Conservation (phyloP, 1,139 yeast genomes). For the Suhomyces anneliseae region DNA sequence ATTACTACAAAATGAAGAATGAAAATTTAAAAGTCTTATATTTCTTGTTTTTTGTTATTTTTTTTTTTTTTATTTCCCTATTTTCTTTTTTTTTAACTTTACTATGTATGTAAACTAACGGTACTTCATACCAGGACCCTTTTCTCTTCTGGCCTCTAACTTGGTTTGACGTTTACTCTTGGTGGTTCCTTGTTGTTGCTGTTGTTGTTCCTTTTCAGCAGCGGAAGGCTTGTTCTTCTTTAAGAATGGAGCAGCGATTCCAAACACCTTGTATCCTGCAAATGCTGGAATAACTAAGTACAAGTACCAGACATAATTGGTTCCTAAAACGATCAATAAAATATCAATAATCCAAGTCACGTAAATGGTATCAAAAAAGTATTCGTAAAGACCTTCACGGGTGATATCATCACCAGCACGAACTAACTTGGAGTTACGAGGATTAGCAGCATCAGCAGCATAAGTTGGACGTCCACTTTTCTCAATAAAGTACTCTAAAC, state of each 20-base stretch:
- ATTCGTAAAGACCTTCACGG: slow-evolving; percentile 72
- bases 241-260: slow-evolving; percentile 24
- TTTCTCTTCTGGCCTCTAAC: slow-evolving; percentile 46
- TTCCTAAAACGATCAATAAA: slow-evolving; percentile 54
- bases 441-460: slow-evolving; percentile 36
- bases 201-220: slow-evolving; percentile 11
- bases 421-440: slow-evolving; percentile 34
- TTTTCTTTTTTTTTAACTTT: no score
- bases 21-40: no score
- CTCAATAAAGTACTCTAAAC: slow-evolving; percentile 59
- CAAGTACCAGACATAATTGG: slow-evolving; percentile 63
- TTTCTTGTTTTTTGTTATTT: no score
- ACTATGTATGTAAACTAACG: not conserved
- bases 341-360: slow-evolving; percentile 64
- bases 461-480: slow-evolving; percentile 65
- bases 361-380: slow-evolving; percentile 73
- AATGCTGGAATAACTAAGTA: slow-evolving; percentile 48
- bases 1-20: no score
- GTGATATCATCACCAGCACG: slow-evolving; percentile 64
- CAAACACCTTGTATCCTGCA: slow-evolving; percentile 54
- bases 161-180: slow-evolving; percentile 53
- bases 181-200: slow-evolving; percentile 15
- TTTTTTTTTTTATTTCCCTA: no score
- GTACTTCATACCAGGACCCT: slow-evolving; percentile 30
- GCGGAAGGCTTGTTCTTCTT: slow-evolving; percentile 14